Evolutionary conservation across 1,284 basidiomycete species (phyloP).

Genomic region (Marasmius fiardii): DNA sequence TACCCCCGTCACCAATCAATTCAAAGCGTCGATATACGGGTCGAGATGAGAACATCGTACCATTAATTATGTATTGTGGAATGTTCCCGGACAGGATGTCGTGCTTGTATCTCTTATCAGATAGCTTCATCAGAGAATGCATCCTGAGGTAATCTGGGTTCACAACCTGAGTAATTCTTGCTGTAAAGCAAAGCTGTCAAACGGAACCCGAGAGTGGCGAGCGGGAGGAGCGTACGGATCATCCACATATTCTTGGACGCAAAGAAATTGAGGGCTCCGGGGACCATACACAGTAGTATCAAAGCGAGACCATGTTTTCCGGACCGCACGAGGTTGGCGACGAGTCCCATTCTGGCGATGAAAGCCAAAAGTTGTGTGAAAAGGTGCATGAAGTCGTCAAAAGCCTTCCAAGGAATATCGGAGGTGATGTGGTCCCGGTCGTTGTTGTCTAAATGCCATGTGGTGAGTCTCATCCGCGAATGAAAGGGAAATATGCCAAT

Average conservation of each 20-base stretch:
- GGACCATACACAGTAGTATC: conserved; percentile 23
- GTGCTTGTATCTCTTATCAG: conserved; percentile 16
- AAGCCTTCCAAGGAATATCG: conserved; percentile 21
- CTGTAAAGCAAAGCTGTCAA: conserved; percentile 2
- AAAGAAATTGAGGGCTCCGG: conserved; percentile 19
- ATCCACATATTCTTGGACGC: conserved; percentile 18
- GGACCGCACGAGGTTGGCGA: conserved; percentile 22
- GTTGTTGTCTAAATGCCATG: conserved; percentile 15
- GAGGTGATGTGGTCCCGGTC: conserved; percentile 17
- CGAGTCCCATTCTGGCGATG: conserved; percentile 23
- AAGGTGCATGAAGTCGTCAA: conserved; percentile 20
- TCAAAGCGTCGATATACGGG: conserved; percentile 26
- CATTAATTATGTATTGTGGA: conserved; percentile 21
- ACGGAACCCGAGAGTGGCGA: background rate
- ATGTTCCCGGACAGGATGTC: conserved; percentile 23
- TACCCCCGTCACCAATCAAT: conserved; percentile 10
- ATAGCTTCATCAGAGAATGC: conserved; percentile 15
- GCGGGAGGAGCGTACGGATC: conserved; percentile 6
- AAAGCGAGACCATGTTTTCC: conserved; percentile 24
- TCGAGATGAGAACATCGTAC: conserved; percentile 22
- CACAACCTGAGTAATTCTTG: conserved; percentile 8
- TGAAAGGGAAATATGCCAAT: background rate
- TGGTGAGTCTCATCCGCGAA: background rate
- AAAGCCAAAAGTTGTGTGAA: conserved; percentile 16
- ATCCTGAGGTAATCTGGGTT: conserved; percentile 18